Evolutionary conservation across 225 moss, liverwort and hornwort genomes (phyloP), one percentile per base, ranked within the genome.

Genomic region (Physcomitrellopsis africana): DNA sequence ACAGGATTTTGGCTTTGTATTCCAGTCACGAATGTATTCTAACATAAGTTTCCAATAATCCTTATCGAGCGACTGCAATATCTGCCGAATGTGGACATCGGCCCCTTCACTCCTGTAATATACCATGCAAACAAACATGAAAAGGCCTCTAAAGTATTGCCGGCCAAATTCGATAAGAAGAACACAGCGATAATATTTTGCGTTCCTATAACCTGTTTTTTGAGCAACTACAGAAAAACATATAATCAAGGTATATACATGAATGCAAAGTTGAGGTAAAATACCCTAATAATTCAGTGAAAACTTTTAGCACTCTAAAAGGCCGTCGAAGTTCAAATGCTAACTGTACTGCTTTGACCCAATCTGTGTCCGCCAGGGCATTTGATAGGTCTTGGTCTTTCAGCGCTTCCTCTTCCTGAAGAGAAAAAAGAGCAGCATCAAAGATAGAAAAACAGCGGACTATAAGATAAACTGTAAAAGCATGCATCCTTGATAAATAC

Each of bases 321-420:
- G 97, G 97, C 59, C 94, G 85, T 69, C 93, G 91, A 83, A 99
- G 85, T 79, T 94, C 94, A 80, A 99, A 99, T 22, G 89, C 97
- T 44, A 99, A 75, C 68, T 99, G 90, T 24, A 99, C 80, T 54
- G 94, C 97, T 79, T 89, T 99, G 1, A 87, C 79, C 88, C 94
- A 99, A 77, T 99, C 80, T 65, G 90, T 93, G 54, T 99, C 97
- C 61, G 85, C 85, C 18, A 99, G 84, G 48, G 97, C 94, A 80
- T 99, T 99, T 24, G 90, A 87, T 72, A 99, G 75, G 51, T 94
- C 92, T 81, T 99, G 97, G 43, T 92, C 97, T 79, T 92, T 95
- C 11, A 92, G 66, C 24, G 89, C 89, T 78, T 92, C 94, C 56
- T 99, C 94, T 77, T 94, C 94, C 94, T 99, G 78, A 15, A 64